Evolutionary conservation across 805 yeast species (phyloP).

Genomic region (Candida glaebosa): DNA sequence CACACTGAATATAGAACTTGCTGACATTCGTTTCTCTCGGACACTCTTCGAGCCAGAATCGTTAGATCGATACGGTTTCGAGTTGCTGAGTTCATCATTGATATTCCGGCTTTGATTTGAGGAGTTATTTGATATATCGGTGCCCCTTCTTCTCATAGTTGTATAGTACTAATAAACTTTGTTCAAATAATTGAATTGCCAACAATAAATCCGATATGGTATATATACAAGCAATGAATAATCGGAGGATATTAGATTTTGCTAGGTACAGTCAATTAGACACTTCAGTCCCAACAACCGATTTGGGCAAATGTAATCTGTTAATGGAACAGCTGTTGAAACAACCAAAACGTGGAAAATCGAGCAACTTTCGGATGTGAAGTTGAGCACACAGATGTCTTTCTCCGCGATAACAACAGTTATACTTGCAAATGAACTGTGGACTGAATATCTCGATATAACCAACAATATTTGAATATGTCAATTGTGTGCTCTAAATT

Average conservation of each 20-base stretch:
- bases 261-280: background rate
- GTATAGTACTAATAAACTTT: background rate
- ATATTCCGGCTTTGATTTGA: constrained; percentile 15
- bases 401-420: background rate
- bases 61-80: constrained; percentile 24
- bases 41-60: background rate
- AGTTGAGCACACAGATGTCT: background rate
- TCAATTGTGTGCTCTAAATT: background rate
- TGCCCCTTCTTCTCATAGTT: constrained; percentile 22
- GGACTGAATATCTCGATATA: background rate
- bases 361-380: background rate
- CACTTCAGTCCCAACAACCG: background rate
- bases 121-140: constrained; percentile 11
- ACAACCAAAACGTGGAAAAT: background rate
- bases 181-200: background rate
- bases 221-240: background rate
- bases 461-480: background rate
- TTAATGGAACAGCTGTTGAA: background rate
- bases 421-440: background rate
- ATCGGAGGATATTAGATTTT: background rate
- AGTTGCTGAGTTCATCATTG: constrained; percentile 24
- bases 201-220: background rate
- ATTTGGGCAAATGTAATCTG: background rate
- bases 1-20: constrained; percentile 36
- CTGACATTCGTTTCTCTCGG: constrained; percentile 24